A percentile compares a stretch with the other conserved stretches of the same genome.
These are phyloP conservation scores for Mallotus repandus DNA, from an alignment of 441 rosid genomes.

Conservation along the genomic window DNA sequence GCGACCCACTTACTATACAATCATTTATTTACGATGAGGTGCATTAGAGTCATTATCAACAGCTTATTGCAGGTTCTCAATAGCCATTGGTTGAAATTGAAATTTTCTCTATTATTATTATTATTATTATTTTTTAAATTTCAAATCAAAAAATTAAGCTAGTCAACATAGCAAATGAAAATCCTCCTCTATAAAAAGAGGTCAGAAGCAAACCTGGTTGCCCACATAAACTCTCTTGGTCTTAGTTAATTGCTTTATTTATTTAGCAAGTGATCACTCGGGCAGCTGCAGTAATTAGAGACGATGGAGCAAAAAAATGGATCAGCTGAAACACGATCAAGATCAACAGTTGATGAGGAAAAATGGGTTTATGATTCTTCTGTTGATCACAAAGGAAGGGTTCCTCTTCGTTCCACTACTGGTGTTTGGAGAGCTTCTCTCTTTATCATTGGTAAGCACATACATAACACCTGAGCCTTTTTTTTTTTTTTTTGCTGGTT, in stretches of 20 bases:
- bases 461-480: too few species aligned
- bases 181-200: constrained; percentile 13
- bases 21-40: too few species aligned
- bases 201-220: constrained; percentile 1
- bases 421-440: constrained; percentile 93
- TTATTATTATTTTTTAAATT: background rate
- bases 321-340: constrained; percentile 18
- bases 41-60: too few species aligned
- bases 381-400: constrained; percentile 57
- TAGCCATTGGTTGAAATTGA: background rate
- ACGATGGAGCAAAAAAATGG: constrained; percentile 28
- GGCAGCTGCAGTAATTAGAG: background rate
- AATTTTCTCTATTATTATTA: background rate
- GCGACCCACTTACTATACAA: too few species aligned
- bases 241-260: background rate
- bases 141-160: background rate
- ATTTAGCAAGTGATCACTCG: too few species aligned
- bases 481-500: too few species aligned
- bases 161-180: background rate
- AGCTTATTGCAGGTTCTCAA: background rate
- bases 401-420: constrained; percentile 68
- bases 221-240: background rate
- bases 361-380: constrained; percentile 89
- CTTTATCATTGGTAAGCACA: constrained; percentile 67
- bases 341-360: constrained; percentile 33